These are phyloP conservation scores for Arthrobotrys sphaeroides DNA, from an alignment of 2,329 filamentous ascomycete genomes.

Conservation along the genomic window DNA sequence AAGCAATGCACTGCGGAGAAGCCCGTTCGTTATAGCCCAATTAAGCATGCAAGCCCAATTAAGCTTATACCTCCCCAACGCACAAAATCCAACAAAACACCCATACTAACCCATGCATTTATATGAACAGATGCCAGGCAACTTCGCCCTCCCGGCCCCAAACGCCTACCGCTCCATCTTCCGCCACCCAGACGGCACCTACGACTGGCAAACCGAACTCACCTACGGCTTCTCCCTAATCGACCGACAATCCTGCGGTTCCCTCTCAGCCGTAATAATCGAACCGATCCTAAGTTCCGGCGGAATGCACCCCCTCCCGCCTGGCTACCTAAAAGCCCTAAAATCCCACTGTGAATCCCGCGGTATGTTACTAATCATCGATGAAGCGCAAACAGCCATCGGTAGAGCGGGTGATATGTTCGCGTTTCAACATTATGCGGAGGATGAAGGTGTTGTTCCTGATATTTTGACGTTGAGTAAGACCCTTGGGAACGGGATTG, in stretches of 20 bases:
- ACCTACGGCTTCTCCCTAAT: conserved; percentile 71
- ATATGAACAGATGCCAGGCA: conserved; percentile 65
- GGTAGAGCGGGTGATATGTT: conserved; percentile 70
- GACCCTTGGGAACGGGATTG: conserved; percentile 70
- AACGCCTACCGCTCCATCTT: conserved; percentile 72
- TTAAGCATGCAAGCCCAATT: background rate
- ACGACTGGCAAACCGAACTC: conserved; percentile 74
- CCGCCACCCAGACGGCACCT: conserved; percentile 68
- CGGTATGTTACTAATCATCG: conserved; percentile 69
- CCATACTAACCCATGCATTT: background rate
- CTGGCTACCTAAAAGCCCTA: conserved; percentile 69
- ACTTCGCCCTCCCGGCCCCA: conserved; percentile 69
- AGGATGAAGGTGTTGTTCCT: conserved; percentile 65
- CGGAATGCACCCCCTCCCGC: conserved; percentile 70
- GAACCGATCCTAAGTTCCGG: conserved; percentile 70
- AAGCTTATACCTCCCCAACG: conserved; percentile 9
- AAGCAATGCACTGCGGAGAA: too few relatives aligned
- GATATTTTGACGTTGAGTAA: conserved; percentile 71
- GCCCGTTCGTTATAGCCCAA: too few relatives aligned
- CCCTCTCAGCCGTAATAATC: conserved; percentile 71
- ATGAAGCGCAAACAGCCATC: conserved; percentile 71
- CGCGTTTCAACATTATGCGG: conserved; percentile 65
- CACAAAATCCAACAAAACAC: conserved; percentile 40
- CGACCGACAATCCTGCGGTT: conserved; percentile 70
- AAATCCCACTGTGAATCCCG: conserved; percentile 67